phyloP scores from a whole-genome alignment of 2,329 filamentous ascomycete genomes.

The Phyllosticta ampelicida region DNA sequence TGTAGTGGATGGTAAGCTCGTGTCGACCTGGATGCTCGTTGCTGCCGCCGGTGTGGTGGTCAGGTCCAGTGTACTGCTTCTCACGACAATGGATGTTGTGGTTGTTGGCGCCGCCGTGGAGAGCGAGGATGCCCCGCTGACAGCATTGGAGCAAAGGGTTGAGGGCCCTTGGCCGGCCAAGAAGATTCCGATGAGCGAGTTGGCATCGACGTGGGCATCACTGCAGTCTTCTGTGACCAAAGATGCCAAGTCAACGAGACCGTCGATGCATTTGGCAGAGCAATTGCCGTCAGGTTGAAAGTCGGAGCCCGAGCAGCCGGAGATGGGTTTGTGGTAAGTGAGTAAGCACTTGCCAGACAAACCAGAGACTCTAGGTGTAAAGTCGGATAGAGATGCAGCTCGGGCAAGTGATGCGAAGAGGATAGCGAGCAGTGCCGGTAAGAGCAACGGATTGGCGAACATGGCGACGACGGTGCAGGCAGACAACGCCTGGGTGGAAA shows the following conservation, averaged over 20 bases:
- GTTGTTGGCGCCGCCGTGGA: slow-evolving; percentile 7
- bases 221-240: slow-evolving; percentile 25
- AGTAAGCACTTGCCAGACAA: slow-evolving; percentile 29
- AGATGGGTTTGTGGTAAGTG: slow-evolving; percentile 32
- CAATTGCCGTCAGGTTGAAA: slow-evolving; percentile 15
- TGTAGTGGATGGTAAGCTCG: slow-evolving; percentile 11
- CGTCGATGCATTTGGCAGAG: slow-evolving; percentile 29
- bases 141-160: slow-evolving; percentile 29
- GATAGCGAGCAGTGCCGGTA: slow-evolving; percentile 8
- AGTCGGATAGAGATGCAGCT: slow-evolving; percentile 35
- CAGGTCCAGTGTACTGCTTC: slow-evolving; percentile 8
- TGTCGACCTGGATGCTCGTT: slow-evolving; percentile 13
- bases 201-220: slow-evolving; percentile 24
- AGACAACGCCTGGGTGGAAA: background rate
- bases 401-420: slow-evolving; percentile 16
- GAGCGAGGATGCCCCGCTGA: slow-evolving; percentile 12
- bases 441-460: background rate
- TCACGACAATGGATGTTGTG: slow-evolving; percentile 7
- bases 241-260: slow-evolving; percentile 25
- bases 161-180: slow-evolving; percentile 28
- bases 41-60: slow-evolving; percentile 13
- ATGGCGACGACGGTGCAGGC: background rate
- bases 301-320: slow-evolving; percentile 30
- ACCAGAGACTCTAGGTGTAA: slow-evolving; percentile 31
- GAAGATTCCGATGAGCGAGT: slow-evolving; percentile 34